Evolutionary conservation across 352 stramenopile species (phyloP).

Genomic region (Globisporangium emineosum): DNA sequence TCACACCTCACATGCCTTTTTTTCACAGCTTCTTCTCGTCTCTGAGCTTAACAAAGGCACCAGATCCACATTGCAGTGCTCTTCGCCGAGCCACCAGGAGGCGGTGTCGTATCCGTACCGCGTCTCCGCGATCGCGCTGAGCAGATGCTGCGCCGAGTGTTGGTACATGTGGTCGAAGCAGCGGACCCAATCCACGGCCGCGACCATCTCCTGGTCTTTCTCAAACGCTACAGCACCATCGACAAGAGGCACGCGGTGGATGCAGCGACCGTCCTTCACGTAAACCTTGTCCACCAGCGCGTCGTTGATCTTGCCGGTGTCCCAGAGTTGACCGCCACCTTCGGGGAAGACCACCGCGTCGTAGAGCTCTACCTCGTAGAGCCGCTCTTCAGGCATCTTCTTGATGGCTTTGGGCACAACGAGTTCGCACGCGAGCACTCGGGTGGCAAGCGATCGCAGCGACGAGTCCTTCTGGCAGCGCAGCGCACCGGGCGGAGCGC

Average conservation of each 20-base stretch:
- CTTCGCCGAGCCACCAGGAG: conserved; percentile 70
- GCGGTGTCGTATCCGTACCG: conserved; percentile 70
- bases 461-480: background rate
- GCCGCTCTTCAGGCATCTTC: background rate
- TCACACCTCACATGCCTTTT: too few species aligned
- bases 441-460: background rate
- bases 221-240: conserved; percentile 26
- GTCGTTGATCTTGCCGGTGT: conserved; percentile 61
- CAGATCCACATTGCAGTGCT: conserved; percentile 80
- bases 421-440: background rate
- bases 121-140: conserved; percentile 82
- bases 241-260: conserved; percentile 44
- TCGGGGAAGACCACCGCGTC: conserved; percentile 87
- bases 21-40: too few species aligned
- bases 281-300: conserved; percentile 56
- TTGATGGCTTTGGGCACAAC: background rate
- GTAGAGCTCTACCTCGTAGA: conserved; percentile 43
- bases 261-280: conserved; percentile 58
- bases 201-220: conserved; percentile 46
- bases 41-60: too few species aligned
- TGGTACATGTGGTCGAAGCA: conserved; percentile 89
- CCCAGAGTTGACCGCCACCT: conserved; percentile 83
- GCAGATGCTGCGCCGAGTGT: conserved; percentile 87
- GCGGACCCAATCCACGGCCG: conserved; percentile 67
- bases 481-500: background rate